phyloP scores from a whole-genome alignment of 352 stramenopile genomes.

The Aphanomyces stellatus region DNA sequence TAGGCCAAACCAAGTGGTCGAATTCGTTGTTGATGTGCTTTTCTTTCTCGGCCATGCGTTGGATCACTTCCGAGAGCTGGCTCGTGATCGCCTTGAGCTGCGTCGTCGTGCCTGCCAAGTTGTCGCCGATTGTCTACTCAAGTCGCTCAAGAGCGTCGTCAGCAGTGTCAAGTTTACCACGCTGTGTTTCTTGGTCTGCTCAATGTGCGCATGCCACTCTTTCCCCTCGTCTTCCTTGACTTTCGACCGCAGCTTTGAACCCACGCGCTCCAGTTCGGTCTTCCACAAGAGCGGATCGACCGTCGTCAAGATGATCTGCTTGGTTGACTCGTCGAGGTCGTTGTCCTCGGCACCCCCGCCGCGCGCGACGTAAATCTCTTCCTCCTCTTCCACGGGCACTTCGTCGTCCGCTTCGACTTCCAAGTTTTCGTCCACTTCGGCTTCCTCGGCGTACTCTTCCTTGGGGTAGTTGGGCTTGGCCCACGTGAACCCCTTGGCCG shows the following conservation, averaged over 20 bases:
- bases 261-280: conserved; percentile 75
- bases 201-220: conserved; percentile 75
- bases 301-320: conserved; percentile 80
- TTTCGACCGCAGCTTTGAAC: conserved; percentile 54
- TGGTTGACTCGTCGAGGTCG: conserved; percentile 61
- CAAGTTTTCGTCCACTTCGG: conserved; percentile 54
- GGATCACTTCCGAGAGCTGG: conserved; percentile 48
- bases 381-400: conserved; percentile 20
- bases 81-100: conserved; percentile 52
- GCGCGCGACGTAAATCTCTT: conserved; percentile 56
- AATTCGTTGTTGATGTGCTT: conserved; percentile 80
- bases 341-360: conserved; percentile 35
- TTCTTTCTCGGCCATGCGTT: conserved; percentile 59
- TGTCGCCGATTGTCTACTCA: conserved; percentile 36
- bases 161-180: conserved; percentile 20
- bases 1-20: conserved; percentile 28
- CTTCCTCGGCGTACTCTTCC: conserved; percentile 69
- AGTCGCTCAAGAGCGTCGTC: not conserved
- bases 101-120: conserved; percentile 43
- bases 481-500: conserved; percentile 55
- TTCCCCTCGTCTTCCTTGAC: conserved; percentile 49
- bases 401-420: conserved; percentile 34
- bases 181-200: conserved; percentile 66
- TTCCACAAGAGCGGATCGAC: conserved; percentile 77
- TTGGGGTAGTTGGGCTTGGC: conserved; percentile 60